phyloP scores from a whole-genome alignment of 345 rosid genomes.

The Eucalyptus brandiana region DNA sequence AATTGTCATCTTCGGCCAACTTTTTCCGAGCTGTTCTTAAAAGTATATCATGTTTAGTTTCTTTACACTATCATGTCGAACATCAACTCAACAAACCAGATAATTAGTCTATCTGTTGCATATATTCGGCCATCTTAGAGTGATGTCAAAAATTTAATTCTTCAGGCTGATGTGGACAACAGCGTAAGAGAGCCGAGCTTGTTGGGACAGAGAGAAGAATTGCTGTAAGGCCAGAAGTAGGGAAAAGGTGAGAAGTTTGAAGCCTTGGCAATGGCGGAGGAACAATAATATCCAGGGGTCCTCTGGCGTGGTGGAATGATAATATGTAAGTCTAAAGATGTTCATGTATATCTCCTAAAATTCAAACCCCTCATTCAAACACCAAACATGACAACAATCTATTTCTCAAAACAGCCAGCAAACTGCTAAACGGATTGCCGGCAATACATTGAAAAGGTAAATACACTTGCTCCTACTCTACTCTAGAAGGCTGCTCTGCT shows the following conservation, averaged over 20 bases:
- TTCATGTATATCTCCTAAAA: neutral
- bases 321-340: neutral
- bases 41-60: neutral
- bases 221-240: too few species aligned
- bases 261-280: too few species aligned
- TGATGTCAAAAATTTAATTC: neutral
- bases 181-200: constrained; percentile 15
- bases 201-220: too few species aligned
- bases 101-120: neutral
- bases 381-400: neutral
- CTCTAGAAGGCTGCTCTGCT: neutral
- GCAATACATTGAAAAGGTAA: fast-evolving
- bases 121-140: neutral
- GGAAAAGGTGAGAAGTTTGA: too few species aligned
- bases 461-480: neutral
- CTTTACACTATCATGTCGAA: neutral
- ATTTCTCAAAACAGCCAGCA: neutral
- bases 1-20: neutral
- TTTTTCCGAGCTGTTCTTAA: neutral
- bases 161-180: constrained; percentile 94
- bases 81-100: neutral
- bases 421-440: neutral
- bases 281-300: too few species aligned
- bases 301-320: too few species aligned
- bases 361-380: neutral